A percentile compares a stretch with the other conserved stretches of the same genome.
phyloP scores from a whole-genome alignment of 1,139 yeast genomes.

The Casaregolazyma suthepensis region DNA sequence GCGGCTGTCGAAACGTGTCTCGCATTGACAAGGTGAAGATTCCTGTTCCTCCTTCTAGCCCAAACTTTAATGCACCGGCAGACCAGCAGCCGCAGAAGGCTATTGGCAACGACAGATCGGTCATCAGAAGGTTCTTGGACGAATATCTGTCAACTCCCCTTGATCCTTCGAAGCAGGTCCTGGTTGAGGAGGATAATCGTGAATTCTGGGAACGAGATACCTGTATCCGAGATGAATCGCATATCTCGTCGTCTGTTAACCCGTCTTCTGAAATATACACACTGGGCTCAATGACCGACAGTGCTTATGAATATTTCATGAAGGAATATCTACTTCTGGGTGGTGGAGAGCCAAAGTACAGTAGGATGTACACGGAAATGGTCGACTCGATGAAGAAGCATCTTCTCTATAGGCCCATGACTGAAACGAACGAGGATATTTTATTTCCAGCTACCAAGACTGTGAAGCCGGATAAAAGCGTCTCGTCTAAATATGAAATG shows the following conservation, averaged over 20 bases:
- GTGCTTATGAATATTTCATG: conserved; percentile 62
- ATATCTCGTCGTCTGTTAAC: not conserved
- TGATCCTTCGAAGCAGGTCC: conserved; percentile 2
- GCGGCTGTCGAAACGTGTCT: conserved; percentile 39
- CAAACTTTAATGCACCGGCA: not conserved
- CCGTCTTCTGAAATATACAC: conserved; percentile 22
- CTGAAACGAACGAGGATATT: conserved; percentile 40
- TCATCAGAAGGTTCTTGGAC: not conserved
- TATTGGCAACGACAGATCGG: conserved; percentile 16
- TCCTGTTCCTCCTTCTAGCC: conserved; percentile 1
- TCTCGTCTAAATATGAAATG: conserved; percentile 26
- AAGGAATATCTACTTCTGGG: conserved; percentile 51
- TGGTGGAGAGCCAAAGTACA: conserved; percentile 38
- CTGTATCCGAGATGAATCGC: not conserved
- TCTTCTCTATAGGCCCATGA: conserved; percentile 41
- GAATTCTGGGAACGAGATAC: conserved; percentile 1
- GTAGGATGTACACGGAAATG: conserved; percentile 34
- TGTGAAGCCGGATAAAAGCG: conserved; percentile 32
- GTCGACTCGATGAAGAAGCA: conserved; percentile 36
- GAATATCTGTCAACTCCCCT: not conserved
- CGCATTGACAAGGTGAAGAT: not conserved
- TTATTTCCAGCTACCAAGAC: conserved; percentile 42
- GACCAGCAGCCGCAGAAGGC: conserved; percentile 2
- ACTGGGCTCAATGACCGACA: conserved; percentile 61
- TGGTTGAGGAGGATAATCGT: not conserved